Conservation (phyloP, 495 filamentous ascomycete genomes). For the Lophiostoma macrostomum region DNA sequence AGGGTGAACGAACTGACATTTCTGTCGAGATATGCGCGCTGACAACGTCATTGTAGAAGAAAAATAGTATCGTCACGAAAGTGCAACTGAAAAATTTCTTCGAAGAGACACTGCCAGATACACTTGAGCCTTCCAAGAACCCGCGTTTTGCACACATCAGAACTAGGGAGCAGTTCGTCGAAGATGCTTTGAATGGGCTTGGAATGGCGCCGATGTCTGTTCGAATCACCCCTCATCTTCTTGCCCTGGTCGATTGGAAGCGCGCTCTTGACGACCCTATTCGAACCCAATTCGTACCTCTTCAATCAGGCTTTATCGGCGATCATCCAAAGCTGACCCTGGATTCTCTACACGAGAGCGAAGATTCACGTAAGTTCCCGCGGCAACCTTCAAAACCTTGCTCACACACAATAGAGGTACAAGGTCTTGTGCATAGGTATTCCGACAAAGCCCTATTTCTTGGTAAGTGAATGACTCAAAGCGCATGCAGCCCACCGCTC, state of each 20-base stretch:
- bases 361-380: constrained; percentile 39
- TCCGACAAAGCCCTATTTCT: constrained; percentile 58
- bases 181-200: constrained; percentile 51
- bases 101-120: constrained; percentile 45
- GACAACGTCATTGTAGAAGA: no score
- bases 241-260: constrained; percentile 53
- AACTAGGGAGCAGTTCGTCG: constrained; percentile 49
- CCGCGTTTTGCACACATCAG: constrained; percentile 37
- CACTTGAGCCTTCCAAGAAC: constrained; percentile 32
- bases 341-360: constrained; percentile 48
- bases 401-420: constrained; percentile 35
- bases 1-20: no score
- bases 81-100: constrained; percentile 47
- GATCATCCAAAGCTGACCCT: constrained; percentile 48
- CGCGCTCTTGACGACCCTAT: constrained; percentile 55
- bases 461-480: constrained; percentile 40
- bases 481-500: constrained; percentile 37
- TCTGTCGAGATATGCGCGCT: no score
- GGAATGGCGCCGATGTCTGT: constrained; percentile 53
- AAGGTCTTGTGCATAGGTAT: constrained; percentile 56
- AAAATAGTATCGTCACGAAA: constrained; percentile 44
- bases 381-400: not conserved
- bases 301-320: constrained; percentile 47
- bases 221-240: constrained; percentile 54
- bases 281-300: constrained; percentile 53